Base-by-base conservation (phyloP, 768 basidiomycete genomes). In the Tylopilus intermedius region DNA sequence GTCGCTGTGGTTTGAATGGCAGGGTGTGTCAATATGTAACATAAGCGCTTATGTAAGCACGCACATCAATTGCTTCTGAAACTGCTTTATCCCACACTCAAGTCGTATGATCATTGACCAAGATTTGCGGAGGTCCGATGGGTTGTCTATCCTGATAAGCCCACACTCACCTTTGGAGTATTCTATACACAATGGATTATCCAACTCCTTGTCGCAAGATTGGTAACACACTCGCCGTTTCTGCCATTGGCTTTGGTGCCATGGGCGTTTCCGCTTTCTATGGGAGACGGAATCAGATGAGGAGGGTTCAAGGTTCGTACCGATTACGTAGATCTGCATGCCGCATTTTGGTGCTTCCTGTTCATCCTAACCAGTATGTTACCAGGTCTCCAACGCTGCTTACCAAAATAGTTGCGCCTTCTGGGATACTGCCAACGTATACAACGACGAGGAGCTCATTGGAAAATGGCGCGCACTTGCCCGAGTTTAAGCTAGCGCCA, bases 251-350 rank as follows among this genome's bases (percentile, higher is more conserved):
- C 2, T 83, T 79, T 52, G 84, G 84, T 5, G 67, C 74, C 6
- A 84, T 84, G 83, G 82, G 80, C 6, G 59, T 84, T 13, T 76
- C 76, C 15, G 71, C 67, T 1, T 71, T 62, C 41, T 82, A 81
- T 52, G 81, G 82, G 51, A 62, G 2, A 60, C 64, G 0, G 38
- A 30, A 8, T 2, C 39, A 22, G 68, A 86, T 53, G 81, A 85
- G 55, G 80, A 84, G 47, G 72, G 81, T 2, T 74, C 86, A 58
- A 78, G 79, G 75, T 22, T 21, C 45, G 8, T 29, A 24, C 18
- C 18, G 18, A 18, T 18, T 18, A 18, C 18, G 18, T 18, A 18
- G 18, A 18, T 18, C 18, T 18, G 18, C 18, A 18, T 18, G 18
- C 18, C 18, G 18, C 11, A 24, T 33, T 22, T 10, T 18, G 6